These are phyloP conservation scores for Alternaria novae-zelandiae DNA, from an alignment of 2,329 filamentous ascomycete species.

Conservation along the genomic window DNA sequence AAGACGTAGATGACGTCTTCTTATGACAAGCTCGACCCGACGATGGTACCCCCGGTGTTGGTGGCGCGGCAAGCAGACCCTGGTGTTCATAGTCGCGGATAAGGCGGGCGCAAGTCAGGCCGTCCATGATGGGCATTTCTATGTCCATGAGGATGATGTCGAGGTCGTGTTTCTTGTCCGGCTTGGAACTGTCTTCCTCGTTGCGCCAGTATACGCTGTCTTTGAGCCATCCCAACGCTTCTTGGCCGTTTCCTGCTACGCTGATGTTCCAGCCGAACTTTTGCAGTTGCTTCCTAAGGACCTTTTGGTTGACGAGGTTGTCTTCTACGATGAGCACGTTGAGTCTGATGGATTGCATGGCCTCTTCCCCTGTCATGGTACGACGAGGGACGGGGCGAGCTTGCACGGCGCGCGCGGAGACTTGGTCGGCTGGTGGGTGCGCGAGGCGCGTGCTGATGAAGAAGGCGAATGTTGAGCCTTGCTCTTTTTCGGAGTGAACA, in stretches of 20 bases:
- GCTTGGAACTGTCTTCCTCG: background rate
- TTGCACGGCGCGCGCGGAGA: background rate
- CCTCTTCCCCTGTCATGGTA: conserved; percentile 25
- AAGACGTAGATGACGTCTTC: background rate
- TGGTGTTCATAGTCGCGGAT: conserved; percentile 38
- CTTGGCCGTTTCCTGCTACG: conserved; percentile 48
- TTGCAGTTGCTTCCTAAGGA: conserved; percentile 49
- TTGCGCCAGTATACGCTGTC: conserved; percentile 34
- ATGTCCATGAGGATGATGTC: conserved; percentile 44
- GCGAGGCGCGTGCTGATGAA: conserved; percentile 44
- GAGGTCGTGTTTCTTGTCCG: conserved; percentile 11
- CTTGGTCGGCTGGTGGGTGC: conserved; percentile 12
- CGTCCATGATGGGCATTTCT: conserved; percentile 46
- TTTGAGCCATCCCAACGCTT: conserved; percentile 47
- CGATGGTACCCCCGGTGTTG: background rate
- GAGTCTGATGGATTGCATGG: conserved; percentile 25
- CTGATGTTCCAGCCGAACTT: conserved; percentile 45
- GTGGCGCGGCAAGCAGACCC: conserved; percentile 21
- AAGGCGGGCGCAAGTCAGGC: conserved; percentile 34
- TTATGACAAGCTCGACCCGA: background rate
- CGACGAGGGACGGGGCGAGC: conserved; percentile 11
- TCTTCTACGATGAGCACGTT: conserved; percentile 47
- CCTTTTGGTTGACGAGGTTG: conserved; percentile 52
- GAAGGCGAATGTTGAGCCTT: conserved; percentile 51
- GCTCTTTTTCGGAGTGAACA: conserved; percentile 43